These are phyloP conservation scores for Boletus pseudo-olivaceus DNA, from an alignment of 768 basidiomycete species.

Conservation along the genomic window DNA sequence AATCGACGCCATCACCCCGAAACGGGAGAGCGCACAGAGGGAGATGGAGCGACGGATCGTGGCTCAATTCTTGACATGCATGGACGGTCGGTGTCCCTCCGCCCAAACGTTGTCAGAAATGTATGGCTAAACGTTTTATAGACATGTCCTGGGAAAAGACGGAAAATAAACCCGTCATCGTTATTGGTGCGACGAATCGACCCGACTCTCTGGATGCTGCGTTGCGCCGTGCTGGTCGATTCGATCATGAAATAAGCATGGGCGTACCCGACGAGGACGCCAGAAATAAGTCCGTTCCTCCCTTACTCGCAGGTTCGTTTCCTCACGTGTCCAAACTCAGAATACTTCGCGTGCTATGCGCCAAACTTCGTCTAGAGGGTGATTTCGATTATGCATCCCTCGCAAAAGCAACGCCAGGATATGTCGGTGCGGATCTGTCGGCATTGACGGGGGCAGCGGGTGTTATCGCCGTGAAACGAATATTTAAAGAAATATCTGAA, in stretches of 20 bases:
- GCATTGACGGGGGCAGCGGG: slow-evolving; percentile 92
- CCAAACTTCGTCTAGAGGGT: slow-evolving; percentile 80
- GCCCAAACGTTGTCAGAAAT: not conserved
- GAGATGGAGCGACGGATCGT: slow-evolving; percentile 99
- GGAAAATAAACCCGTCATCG: slow-evolving; percentile 87
- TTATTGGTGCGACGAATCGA: slow-evolving; percentile 95
- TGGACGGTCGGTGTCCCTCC: slow-evolving; percentile 75
- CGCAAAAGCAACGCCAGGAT: slow-evolving; percentile 94
- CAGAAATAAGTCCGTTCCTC: slow-evolving; percentile 69
- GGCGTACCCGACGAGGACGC: slow-evolving; percentile 92
- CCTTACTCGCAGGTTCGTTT: not conserved
- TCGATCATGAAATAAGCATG: slow-evolving; percentile 98
- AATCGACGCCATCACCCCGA: slow-evolving; percentile 96
- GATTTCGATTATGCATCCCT: slow-evolving; percentile 83
- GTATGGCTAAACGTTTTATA: slow-evolving; percentile 29
- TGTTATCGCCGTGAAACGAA: slow-evolving; percentile 93
- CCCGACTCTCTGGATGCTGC: slow-evolving; percentile 95
- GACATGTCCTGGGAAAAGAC: slow-evolving; percentile 96
- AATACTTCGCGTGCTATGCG: slow-evolving; percentile 81
- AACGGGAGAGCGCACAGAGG: slow-evolving; percentile 94
- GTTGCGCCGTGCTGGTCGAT: slow-evolving; percentile 87
- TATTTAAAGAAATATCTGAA: slow-evolving; percentile 78
- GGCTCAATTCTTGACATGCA: slow-evolving; percentile 95
- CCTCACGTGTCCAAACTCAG: slow-evolving; percentile 37
- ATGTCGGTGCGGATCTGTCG: slow-evolving; percentile 92